These are phyloP conservation scores for Candida peoriensis DNA, from an alignment of 805 yeast species.

Conservation along the genomic window DNA sequence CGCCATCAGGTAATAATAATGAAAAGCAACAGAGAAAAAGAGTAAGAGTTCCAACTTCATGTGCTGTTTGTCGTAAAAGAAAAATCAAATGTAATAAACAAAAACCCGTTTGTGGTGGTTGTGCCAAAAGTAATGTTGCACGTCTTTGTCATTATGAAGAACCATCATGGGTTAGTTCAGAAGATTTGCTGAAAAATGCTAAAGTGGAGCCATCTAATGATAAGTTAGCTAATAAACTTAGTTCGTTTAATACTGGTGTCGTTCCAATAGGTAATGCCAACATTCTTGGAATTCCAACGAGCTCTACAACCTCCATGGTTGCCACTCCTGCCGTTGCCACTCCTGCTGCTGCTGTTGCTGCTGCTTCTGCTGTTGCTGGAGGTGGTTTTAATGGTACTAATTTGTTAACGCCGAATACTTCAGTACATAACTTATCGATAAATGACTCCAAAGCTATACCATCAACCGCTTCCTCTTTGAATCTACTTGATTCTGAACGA, in stretches of 20 bases:
- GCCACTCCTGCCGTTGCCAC: neutral
- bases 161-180: conserved; percentile 53
- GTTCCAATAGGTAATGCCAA: too few relatives aligned
- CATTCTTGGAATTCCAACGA: neutral
- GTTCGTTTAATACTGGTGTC: too few relatives aligned
- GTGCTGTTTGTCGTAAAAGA: conserved; percentile 43
- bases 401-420: too few relatives aligned
- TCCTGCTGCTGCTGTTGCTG: neutral
- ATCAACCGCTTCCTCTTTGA: neutral
- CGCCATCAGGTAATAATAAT: neutral
- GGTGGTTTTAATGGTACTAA: too few relatives aligned
- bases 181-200: conserved; percentile 36
- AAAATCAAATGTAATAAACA: conserved; percentile 43
- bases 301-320: neutral
- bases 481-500: neutral
- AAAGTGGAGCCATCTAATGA: neutral
- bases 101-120: conserved; percentile 50
- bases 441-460: too few relatives aligned
- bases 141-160: conserved; percentile 53
- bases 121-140: conserved; percentile 50
- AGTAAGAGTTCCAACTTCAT: conserved; percentile 39
- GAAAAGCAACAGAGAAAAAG: conserved; percentile 9
- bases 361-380: neutral
- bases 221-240: too few relatives aligned
- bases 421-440: too few relatives aligned